phyloP scores from a whole-genome alignment of 1,284 basidiomycete species.

The Naganishia sp. region DNA sequence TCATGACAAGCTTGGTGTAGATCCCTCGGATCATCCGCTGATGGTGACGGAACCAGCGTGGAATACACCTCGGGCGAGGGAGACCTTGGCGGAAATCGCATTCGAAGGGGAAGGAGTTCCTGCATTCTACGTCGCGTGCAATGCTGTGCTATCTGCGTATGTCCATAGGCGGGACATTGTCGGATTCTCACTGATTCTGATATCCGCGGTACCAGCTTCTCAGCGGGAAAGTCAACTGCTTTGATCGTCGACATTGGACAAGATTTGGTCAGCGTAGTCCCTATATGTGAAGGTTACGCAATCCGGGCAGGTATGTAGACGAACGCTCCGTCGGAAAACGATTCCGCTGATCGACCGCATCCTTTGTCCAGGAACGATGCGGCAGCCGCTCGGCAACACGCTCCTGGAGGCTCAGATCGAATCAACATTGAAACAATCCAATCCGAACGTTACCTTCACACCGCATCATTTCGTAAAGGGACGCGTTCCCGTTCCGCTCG shows the following conservation, averaged over 20 bases:
- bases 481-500: constrained; percentile 67
- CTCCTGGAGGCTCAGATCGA: constrained; percentile 52
- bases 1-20: constrained; percentile 69
- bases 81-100: constrained; percentile 92
- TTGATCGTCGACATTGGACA: constrained; percentile 93
- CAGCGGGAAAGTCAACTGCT: constrained; percentile 93
- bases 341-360: neutral
- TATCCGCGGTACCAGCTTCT: constrained; percentile 64
- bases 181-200: constrained; percentile 1
- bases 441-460: constrained; percentile 45
- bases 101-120: constrained; percentile 95
- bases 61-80: constrained; percentile 86
- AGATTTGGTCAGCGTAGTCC: constrained; percentile 83
- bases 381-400: constrained; percentile 51
- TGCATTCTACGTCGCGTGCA: constrained; percentile 95
- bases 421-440: constrained; percentile 42
- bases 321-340: neutral
- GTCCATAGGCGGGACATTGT: constrained; percentile 46
- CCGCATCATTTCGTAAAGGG: constrained; percentile 86
- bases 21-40: constrained; percentile 77
- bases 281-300: constrained; percentile 97
- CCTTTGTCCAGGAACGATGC: constrained; percentile 47
- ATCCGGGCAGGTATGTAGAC: constrained; percentile 76
- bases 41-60: constrained; percentile 94
- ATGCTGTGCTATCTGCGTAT: constrained; percentile 90